phyloP scores from a whole-genome alignment of 2,329 filamentous ascomycete genomes.

The Penicillium occitanis region DNA sequence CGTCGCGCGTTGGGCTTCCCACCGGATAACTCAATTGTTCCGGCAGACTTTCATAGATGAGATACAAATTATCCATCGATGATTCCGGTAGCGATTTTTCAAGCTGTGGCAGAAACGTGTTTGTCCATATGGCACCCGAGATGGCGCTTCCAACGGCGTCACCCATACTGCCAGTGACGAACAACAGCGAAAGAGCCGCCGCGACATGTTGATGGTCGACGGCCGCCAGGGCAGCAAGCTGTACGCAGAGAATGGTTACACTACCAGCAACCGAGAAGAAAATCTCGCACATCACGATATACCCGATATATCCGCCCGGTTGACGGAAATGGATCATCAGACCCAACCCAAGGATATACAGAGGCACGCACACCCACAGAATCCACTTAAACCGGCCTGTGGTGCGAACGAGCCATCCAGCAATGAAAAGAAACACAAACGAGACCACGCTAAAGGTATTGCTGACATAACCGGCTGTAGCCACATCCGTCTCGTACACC shows the following conservation, averaged over 20 bases:
- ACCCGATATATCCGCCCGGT: conserved; percentile 47
- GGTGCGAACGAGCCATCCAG: conserved; percentile 50
- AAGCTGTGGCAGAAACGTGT: conserved; percentile 51
- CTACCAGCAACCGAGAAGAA: conserved; percentile 56
- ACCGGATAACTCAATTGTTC: conserved; percentile 34
- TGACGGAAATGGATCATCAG: conserved; percentile 56
- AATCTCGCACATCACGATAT: conserved; percentile 56
- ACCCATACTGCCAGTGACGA: conserved; percentile 34
- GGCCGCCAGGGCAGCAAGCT: conserved; percentile 55
- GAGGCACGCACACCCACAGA: conserved; percentile 50
- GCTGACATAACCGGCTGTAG: conserved; percentile 43
- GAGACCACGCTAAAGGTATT: conserved; percentile 53
- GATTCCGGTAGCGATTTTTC: conserved; percentile 41
- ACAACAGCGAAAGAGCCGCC: conserved; percentile 50
- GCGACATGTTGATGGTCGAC: conserved; percentile 55
- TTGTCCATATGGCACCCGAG: conserved; percentile 37
- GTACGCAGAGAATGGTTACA: conserved; percentile 51
- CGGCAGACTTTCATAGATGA: conserved; percentile 22
- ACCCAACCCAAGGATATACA: conserved; percentile 50
- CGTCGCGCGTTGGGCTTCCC: conserved; percentile 40
- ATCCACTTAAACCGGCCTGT: conserved; percentile 55
- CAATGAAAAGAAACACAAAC: conserved; percentile 55
- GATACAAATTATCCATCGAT: background rate
- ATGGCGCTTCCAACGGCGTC: conserved; percentile 35
- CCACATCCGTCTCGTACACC: conserved; percentile 34